Conservation (phyloP, 306 rosid genomes). For the Astragalus membranaceus region DNA sequence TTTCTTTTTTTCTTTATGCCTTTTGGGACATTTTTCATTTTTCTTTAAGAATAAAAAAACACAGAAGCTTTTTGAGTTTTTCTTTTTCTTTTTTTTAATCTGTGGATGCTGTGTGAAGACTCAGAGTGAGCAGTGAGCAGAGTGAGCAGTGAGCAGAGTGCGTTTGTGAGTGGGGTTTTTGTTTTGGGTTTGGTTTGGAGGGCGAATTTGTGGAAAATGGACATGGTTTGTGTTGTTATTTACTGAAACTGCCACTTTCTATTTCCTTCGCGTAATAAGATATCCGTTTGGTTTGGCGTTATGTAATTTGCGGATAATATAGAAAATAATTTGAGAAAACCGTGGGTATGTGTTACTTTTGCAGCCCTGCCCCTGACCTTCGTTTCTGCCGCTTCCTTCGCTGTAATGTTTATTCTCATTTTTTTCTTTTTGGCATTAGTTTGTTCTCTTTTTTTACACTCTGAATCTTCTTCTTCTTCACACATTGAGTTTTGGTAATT, state of each 20-base stretch:
- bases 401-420: neutral
- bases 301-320: neutral
- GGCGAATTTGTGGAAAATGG: neutral
- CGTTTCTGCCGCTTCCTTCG: neutral
- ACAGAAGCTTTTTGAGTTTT: neutral
- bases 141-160: neutral
- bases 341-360: neutral
- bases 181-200: constrained; percentile 18
- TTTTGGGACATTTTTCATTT: constrained; percentile 5
- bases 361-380: neutral
- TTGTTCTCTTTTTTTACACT: neutral
- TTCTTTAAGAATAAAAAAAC: neutral
- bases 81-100: neutral
- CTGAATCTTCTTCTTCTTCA: too few species aligned
- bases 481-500: neutral
- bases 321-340: neutral
- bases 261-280: neutral
- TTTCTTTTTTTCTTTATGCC: neutral
- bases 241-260: constrained; percentile 23
- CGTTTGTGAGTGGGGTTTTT: constrained; percentile 32
- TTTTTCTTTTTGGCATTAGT: neutral
- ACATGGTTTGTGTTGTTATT: constrained; percentile 13
- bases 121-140: constrained; percentile 3
- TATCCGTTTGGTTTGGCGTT: neutral
- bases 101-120: neutral